Evolutionary conservation across 192 early-diverging fungal species (phyloP), one percentile per base, ranked within the genome.

Genomic region (Dissophora globulifera): DNA sequence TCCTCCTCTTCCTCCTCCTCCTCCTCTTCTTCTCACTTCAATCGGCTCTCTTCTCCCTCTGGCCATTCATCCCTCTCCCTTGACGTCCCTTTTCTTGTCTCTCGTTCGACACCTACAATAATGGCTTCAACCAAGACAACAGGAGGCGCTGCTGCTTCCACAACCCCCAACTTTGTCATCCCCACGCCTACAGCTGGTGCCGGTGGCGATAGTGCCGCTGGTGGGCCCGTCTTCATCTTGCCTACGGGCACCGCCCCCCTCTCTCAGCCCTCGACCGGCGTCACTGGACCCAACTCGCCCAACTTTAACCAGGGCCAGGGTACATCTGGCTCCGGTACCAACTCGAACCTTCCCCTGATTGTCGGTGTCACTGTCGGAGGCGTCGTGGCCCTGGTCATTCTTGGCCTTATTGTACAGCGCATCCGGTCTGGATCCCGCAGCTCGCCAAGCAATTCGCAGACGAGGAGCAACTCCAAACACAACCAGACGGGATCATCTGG

Each of bases 331-430:
- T 22, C 29, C 7, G 31, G 17, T 16, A 31, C 48, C 8, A 13
- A 53, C 4, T 61, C 63, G 23, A 61, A 66, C 46, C n/a, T 67
- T 22, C 49, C 50, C 23, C 50, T 56, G 45, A 67, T 76, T 20
- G 47, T 66, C 25, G 72, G 72, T 20, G 46, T 61, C 52, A 67
- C 72, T 2, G 64, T 67, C 43, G 72, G 55, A 19, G 72, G 63
- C 17, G 56, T 76, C 33, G 58, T 57, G 2, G 62, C 67, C 22
- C 25, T 76, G 7, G 64, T 64, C 42, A 50, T 76, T n/a, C 31
- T 32, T 3, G 72, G 72, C 19, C 40, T 76, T 11, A 23, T 76
- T 38, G 8, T 76, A 17, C 72, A 76, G 40, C 62, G 72, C 13
- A 41, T 47, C 46, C 50, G 64, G 22, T 41, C 51, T 33, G 58